These are phyloP conservation scores for Gnomoniopsis smithogilvyi DNA, from an alignment of 2,329 filamentous ascomycete species.

Conservation along the genomic window DNA sequence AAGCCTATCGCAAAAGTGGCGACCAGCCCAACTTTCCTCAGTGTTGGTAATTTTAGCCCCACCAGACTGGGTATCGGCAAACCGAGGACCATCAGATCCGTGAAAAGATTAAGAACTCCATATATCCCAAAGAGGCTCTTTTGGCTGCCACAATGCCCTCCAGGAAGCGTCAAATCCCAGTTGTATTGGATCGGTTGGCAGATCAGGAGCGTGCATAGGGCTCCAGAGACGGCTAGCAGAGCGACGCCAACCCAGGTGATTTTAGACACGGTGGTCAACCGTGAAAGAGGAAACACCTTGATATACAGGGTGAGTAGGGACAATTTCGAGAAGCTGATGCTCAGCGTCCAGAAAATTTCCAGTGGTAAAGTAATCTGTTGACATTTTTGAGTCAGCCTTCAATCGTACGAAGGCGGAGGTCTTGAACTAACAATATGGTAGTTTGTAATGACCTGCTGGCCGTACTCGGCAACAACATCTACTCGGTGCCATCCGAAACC, in stretches of 20 bases:
- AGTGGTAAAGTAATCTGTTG: conserved; percentile 5
- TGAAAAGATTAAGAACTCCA: conserved; percentile 11
- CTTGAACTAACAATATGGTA: conserved; percentile 5
- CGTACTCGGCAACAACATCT: neutral
- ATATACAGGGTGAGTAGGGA: conserved; percentile 11
- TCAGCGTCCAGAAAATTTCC: conserved; percentile 12
- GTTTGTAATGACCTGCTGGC: neutral
- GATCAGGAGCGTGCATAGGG: conserved; percentile 18
- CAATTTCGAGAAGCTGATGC: conserved; percentile 12
- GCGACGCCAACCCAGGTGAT: conserved; percentile 18
- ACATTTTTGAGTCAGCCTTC: neutral
- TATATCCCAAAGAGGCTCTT: conserved; percentile 17
- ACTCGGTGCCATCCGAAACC: conserved; percentile 10
- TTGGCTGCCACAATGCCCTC: conserved; percentile 20
- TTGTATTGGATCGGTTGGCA: conserved; percentile 24
- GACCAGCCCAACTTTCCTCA: conserved; percentile 7
- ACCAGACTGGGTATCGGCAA: conserved; percentile 10
- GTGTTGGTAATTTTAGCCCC: neutral
- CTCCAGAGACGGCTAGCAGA: conserved; percentile 19
- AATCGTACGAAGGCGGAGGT: neutral
- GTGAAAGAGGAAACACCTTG: conserved; percentile 11
- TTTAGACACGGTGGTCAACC: conserved; percentile 11
- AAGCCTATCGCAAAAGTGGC: conserved; percentile 7
- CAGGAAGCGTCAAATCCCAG: conserved; percentile 23
- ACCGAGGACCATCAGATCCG: conserved; percentile 9